These are phyloP conservation scores for Xylaria digitata DNA, from an alignment of 2,329 filamentous ascomycete species.

Conservation along the genomic window DNA sequence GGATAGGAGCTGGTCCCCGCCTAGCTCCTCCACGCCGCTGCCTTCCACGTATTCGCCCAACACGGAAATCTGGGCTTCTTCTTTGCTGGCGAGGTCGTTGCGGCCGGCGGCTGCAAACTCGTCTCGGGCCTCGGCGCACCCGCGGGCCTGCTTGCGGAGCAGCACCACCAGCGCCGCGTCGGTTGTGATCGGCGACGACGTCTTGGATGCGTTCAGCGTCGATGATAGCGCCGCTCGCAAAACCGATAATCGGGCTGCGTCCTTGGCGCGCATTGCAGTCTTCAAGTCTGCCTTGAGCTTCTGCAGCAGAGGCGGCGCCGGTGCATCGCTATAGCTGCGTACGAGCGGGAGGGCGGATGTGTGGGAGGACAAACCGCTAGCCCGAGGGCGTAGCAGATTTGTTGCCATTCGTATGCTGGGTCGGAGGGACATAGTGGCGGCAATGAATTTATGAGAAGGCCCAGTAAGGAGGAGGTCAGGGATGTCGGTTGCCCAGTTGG, in stretches of 20 bases:
- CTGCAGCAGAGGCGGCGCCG: conserved; percentile 60
- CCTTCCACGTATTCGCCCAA: conserved; percentile 72
- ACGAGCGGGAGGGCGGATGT: conserved; percentile 21
- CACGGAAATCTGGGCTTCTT: conserved; percentile 72
- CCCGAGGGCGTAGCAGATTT: conserved; percentile 40
- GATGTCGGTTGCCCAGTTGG: neutral
- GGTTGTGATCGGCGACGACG: conserved; percentile 73
- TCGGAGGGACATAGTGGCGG: conserved; percentile 42
- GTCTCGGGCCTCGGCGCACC: conserved; percentile 66
- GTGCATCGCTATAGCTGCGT: conserved; percentile 42
- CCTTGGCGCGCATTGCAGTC: conserved; percentile 73
- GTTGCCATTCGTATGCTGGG: conserved; percentile 41
- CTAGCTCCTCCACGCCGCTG: conserved; percentile 69
- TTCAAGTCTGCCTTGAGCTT: conserved; percentile 72
- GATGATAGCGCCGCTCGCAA: conserved; percentile 76
- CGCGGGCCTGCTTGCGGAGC: conserved; percentile 71
- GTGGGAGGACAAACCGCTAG: conserved; percentile 5
- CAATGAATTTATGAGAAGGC: neutral
- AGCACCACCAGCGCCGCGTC: conserved; percentile 76
- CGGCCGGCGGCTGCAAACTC: conserved; percentile 74
- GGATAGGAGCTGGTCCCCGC: conserved; percentile 67
- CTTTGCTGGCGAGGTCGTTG: conserved; percentile 76
- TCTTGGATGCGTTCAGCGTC: conserved; percentile 81
- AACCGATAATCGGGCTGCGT: conserved; percentile 72
- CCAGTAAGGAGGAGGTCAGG: neutral